Percentiles rank a stretch among this genome's conserved stretches.
These are phyloP conservation scores for Cajanus cajan DNA, from an alignment of 306 rosid genomes.

Conservation along the genomic window DNA sequence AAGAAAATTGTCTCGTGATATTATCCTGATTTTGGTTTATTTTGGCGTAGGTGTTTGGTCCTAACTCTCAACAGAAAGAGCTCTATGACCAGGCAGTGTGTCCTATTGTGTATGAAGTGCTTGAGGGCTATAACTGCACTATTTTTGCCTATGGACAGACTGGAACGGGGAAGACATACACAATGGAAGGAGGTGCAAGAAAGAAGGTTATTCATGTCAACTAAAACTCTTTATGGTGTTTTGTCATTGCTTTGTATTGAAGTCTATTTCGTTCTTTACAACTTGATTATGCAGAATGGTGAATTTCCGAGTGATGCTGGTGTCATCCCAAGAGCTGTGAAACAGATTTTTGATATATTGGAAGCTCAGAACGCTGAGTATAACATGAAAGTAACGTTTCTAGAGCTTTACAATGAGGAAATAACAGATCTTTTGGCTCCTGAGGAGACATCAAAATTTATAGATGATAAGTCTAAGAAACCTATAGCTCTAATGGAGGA, in stretches of 20 bases:
- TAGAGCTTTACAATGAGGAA: constrained; percentile 98
- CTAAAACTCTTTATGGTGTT: not conserved
- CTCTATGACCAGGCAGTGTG: constrained; percentile 94
- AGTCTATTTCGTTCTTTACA: not conserved
- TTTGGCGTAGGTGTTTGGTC: constrained; percentile 82
- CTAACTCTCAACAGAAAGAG: constrained; percentile 84
- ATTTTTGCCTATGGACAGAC: constrained; percentile 99
- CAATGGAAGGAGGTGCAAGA: constrained; percentile 99
- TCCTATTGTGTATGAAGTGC: constrained; percentile 95
- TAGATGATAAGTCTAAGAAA: constrained; percentile 91
- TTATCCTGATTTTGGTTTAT: constrained; percentile 35
- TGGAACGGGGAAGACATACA: constrained; percentile 97
- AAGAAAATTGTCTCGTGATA: not conserved
- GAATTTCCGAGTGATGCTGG: constrained; percentile 99
- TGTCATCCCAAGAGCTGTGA: constrained; percentile 97
- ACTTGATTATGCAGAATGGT: constrained; percentile 65
- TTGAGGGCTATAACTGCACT: constrained; percentile 97
- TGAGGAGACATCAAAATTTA: constrained; percentile 81
- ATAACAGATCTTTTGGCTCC: constrained; percentile 90
- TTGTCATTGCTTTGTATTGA: not conserved
- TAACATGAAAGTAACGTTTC: constrained; percentile 95
- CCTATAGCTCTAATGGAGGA: constrained; percentile 99
- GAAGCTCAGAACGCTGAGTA: constrained; percentile 97
- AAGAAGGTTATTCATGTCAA: constrained; percentile 64
- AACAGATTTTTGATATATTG: constrained; percentile 89